Conservation (phyloP, 2,329 filamentous ascomycete genomes). For the Ophiostoma triangulosporum region DNA sequence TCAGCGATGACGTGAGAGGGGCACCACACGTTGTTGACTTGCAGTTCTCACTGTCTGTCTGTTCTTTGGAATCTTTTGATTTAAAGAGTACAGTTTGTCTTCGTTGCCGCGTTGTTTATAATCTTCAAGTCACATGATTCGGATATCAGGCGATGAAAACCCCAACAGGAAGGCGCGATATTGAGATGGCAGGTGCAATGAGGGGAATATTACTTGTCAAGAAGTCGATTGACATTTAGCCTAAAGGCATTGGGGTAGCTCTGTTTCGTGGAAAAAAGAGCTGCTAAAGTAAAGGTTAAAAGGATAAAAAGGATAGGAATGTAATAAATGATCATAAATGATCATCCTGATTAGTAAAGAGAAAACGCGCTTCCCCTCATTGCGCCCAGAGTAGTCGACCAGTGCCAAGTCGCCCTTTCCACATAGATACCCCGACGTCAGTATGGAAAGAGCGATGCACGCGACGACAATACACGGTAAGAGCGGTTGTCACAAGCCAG, state of each 20-base stretch:
- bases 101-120: too few species aligned
- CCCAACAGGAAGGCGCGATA: background rate
- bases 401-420: background rate
- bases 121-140: background rate
- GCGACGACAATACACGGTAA: too few species aligned
- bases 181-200: background rate
- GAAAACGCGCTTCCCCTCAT: background rate
- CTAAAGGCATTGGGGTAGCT: background rate
- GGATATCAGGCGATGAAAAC: background rate
- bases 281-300: background rate
- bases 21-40: background rate
- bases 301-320: background rate
- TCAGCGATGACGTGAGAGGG: conserved; percentile 1
- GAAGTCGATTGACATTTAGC: background rate
- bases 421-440: background rate
- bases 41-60: too few species aligned
- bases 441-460: background rate
- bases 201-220: background rate
- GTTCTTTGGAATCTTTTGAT: background rate
- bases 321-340: background rate
- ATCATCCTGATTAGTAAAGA: background rate
- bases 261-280: background rate
- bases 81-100: background rate
- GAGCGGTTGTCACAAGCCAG: too few species aligned
- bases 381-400: background rate